phyloP scores from a whole-genome alignment of 352 stramenopile species.

The Blastocystis sp. region DNA sequence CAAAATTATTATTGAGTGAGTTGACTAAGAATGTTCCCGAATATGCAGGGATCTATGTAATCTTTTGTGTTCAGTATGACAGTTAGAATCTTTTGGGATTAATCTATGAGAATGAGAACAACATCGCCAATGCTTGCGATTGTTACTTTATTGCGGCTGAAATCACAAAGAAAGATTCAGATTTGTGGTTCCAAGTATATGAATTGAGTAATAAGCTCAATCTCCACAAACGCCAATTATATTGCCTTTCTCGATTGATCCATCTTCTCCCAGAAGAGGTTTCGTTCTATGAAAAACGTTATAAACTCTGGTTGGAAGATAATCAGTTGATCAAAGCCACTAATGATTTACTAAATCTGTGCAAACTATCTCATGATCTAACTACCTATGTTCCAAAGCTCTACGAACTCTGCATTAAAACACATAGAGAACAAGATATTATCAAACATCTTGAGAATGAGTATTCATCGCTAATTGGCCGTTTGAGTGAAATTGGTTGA shows the following conservation, averaged over 20 bases:
- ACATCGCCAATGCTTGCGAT: constrained; percentile 29
- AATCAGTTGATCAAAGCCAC: neutral
- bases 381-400: neutral
- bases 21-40: constrained; percentile 46
- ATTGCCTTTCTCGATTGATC: constrained; percentile 39
- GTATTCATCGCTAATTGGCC: neutral
- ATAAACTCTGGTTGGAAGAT: neutral
- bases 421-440: constrained; percentile 9
- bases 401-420: neutral
- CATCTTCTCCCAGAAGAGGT: neutral
- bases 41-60: constrained; percentile 37
- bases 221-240: constrained; percentile 32
- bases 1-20: constrained; percentile 53
- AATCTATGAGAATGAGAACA: constrained; percentile 43
- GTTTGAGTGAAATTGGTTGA: neutral
- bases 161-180: constrained; percentile 29
- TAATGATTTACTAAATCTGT: neutral
- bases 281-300: constrained; percentile 17
- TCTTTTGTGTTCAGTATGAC: neutral
- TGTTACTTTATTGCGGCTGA: constrained; percentile 47
- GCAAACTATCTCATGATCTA: neutral
- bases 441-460: neutral
- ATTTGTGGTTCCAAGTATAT: constrained; percentile 15
- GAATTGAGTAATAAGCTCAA: constrained; percentile 47
- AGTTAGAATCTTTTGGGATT: constrained; percentile 31